Percentiles rank a stretch among this genome's conserved stretches.
These are phyloP conservation scores for Piloderma croceum DNA, from an alignment of 768 basidiomycete species.

Conservation along the genomic window DNA sequence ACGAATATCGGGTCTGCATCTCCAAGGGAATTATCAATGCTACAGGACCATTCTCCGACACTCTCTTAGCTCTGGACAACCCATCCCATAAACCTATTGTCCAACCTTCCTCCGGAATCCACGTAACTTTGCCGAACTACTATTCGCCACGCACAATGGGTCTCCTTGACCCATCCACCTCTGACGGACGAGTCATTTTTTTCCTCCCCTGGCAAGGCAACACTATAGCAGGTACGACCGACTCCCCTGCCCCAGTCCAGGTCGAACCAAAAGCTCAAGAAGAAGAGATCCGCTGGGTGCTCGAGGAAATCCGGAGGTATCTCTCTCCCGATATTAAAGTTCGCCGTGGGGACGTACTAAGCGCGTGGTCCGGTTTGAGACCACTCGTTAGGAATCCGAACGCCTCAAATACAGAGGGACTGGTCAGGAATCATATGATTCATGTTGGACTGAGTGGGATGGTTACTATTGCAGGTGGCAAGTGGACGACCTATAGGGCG, in stretches of 20 bases:
- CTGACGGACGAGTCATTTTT: slow-evolving; percentile 96
- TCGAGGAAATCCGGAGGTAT: slow-evolving; percentile 89
- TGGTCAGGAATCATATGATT: slow-evolving; percentile 93
- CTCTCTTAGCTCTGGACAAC: slow-evolving; percentile 76
- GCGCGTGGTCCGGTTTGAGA: slow-evolving; percentile 90
- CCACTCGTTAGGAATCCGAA: slow-evolving; percentile 83
- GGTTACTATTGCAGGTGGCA: slow-evolving; percentile 93
- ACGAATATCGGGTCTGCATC: neutral
- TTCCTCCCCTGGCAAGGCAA: slow-evolving; percentile 99
- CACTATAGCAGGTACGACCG: slow-evolving; percentile 96
- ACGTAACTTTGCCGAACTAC: slow-evolving; percentile 96
- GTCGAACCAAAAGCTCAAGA: slow-evolving; percentile 76
- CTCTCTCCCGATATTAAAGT: slow-evolving; percentile 91
- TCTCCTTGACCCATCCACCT: slow-evolving; percentile 89
- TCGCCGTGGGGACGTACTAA: slow-evolving; percentile 88
- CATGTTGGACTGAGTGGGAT: slow-evolving; percentile 75
- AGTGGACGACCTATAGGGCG: slow-evolving; percentile 96
- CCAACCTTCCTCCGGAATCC: slow-evolving; percentile 86
- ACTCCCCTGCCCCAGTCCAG: slow-evolving; percentile 68
- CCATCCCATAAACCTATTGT: slow-evolving; percentile 79
- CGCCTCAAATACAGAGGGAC: slow-evolving; percentile 71
- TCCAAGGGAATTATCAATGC: slow-evolving; percentile 88
- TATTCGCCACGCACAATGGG: slow-evolving; percentile 95
- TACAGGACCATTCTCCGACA: slow-evolving; percentile 90
- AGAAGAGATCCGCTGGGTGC: slow-evolving; percentile 95